Base-by-base conservation (phyloP, 305 asterid species). In the Fraxinus sp. region DNA sequence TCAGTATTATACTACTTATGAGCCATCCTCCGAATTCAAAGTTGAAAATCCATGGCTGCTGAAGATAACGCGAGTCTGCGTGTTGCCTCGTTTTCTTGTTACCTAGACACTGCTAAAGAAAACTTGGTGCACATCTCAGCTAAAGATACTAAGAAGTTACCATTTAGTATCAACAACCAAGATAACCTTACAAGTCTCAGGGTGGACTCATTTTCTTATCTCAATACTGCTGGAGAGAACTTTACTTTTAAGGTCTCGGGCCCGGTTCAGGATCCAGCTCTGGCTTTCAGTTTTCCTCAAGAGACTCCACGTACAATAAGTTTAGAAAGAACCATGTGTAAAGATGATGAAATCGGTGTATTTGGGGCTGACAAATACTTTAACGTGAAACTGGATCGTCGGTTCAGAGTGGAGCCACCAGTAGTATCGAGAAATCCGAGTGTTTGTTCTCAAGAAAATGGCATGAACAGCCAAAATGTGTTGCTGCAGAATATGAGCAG, bases 301-400 rank as follows among this genome's bases (percentile, higher is more conserved):
- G 82, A 79, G 10, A 18, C 32, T 75, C 84, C 83, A 1, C 44
- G 41, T 35, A 72, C 86, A 33, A 46, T 20, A 18, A 79, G 73
- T 3, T 75, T 76, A 33, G 88, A 80, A 77, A 84, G 84, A 81
- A 70, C 37, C 24, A 86, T 81, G 75, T 76, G 83, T 68, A 85
- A 86, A 85, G 90, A 91, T 16, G 87, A 87, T 0, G 98, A 94
- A 74, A 89, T 93, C 30, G 92, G 93, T 66, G 91, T 94, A 0
- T 94, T 95, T 80, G 91, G 91, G 1, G 98, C 98, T 18, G 97
- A 93, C 73, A 91, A 87, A 87, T 95, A 92, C 93, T 93, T 91
- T 89, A 95, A 93, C 91, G 92, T 87, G 97, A 90, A 85, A 49
- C 22, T 91, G 62, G 94, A 88, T 44, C 80, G 78, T 59, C 86